Base-by-base conservation (phyloP, 805 yeast genomes). In the Teunomyces aglyptinius region DNA sequence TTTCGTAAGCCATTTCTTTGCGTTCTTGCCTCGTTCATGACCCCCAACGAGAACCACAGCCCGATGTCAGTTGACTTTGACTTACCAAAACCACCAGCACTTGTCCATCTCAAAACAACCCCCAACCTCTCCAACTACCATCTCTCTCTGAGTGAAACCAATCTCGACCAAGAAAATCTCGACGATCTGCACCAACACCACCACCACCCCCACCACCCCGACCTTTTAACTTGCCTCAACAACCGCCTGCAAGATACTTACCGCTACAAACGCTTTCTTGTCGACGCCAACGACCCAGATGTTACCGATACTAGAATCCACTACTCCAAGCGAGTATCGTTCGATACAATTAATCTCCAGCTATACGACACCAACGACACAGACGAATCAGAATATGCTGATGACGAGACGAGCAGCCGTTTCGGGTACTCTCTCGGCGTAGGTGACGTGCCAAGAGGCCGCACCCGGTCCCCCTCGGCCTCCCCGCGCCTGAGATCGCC, bases 341-440 rank as follows among this genome's bases (percentile, higher is more conserved):
- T 79, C 54, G 83, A 80, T 58, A 78, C 84, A 13, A 75, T 80
- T 15, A 71, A 78, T 47, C 43, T 71, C 20, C 60, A 61, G 46
- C 6, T 31, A 13, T 65, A 58, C 48, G 55, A 54, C 28, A 62
- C 55, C n/a, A 58, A 54, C 47, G 54, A 46, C n/a, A 57, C 54
- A 33, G 59, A 57, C 28, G 46, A 45, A 22, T 38, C 26, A 15
- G 44, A 38, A 5, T 34, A 26, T 20, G 34, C 31, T 11, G 33
- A 35, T 4, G 27, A 32, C 13, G 38, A 41, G 10, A 38, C 33
- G 22, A 20, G 16, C 6, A 22, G 38, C 33, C 36, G 36, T 5
- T 36, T 20, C 27, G 39, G 39, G 16, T 13, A 12, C 8, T 41
- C 38, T 11, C 44, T 32, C 11, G 27, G 18, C 20, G 15, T 36